These are phyloP conservation scores for Phylloporus arenicola DNA, from an alignment of 768 basidiomycete species.

Conservation along the genomic window DNA sequence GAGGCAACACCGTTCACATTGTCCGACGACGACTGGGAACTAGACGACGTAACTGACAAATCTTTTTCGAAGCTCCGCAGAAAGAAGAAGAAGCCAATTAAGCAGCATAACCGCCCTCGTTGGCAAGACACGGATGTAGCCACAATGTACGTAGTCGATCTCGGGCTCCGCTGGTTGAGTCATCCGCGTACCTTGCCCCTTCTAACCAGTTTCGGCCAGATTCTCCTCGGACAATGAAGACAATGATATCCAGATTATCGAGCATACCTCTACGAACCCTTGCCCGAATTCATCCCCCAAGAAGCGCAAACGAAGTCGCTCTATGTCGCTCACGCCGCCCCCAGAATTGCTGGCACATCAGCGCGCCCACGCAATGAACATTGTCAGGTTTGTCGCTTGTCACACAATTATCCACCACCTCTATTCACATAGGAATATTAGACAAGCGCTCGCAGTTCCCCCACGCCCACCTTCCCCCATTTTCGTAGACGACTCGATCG, in stretches of 20 bases:
- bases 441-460: conserved; percentile 41
- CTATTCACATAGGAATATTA: conserved; percentile 21
- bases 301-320: conserved; percentile 52
- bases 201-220: conserved; percentile 19
- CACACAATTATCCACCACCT: not conserved
- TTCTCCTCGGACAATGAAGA: conserved; percentile 43
- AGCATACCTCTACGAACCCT: conserved; percentile 25
- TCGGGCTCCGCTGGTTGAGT: not conserved
- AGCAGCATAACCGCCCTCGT: conserved; percentile 27
- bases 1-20: conserved; percentile 19
- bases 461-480: conserved; percentile 47
- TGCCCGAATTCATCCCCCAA: conserved; percentile 22
- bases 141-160: conserved; percentile 33
- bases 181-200: not conserved
- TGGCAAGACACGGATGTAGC: conserved; percentile 42
- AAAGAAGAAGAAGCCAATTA: conserved; percentile 37
- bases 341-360: conserved; percentile 53
- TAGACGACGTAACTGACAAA: conserved; percentile 6
- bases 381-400: conserved; percentile 49
- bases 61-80: conserved; percentile 35
- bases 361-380: conserved; percentile 49
- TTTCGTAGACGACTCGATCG: conserved; percentile 40
- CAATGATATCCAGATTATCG: conserved; percentile 39
- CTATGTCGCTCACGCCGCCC: conserved; percentile 72
- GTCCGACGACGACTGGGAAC: conserved; percentile 23